These are phyloP conservation scores for Plantago major DNA, from an alignment of 257 asterid species.

Conservation along the genomic window DNA sequence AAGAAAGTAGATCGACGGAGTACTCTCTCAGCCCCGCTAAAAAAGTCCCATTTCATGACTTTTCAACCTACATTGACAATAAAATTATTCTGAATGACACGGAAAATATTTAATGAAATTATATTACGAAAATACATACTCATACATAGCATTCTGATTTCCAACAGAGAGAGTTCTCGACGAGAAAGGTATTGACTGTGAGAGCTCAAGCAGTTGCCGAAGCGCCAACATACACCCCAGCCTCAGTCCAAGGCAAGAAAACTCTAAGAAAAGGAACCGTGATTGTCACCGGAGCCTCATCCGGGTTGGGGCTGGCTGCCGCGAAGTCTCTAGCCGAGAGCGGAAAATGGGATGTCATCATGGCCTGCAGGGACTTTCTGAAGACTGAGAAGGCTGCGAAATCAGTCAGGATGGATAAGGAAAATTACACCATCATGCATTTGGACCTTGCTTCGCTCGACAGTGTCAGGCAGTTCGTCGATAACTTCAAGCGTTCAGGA, in stretches of 20 bases:
- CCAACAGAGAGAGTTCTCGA: slow-evolving; percentile 31
- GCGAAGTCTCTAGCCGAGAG: slow-evolving; percentile 76
- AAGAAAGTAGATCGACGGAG: too few species aligned
- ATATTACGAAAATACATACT: not conserved
- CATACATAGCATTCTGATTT: not conserved
- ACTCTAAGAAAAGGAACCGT: slow-evolving; percentile 67
- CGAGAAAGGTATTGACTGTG: slow-evolving; percentile 26
- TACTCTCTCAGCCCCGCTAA: too few species aligned
- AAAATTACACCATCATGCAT: slow-evolving; percentile 74
- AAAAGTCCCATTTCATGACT: too few species aligned
- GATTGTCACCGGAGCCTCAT: slow-evolving; percentile 78
- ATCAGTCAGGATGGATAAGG: slow-evolving; percentile 67
- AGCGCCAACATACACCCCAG: slow-evolving; percentile 44
- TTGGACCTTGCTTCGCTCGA: slow-evolving; percentile 79
- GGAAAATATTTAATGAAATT: not conserved
- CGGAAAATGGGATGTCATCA: slow-evolving; percentile 82
- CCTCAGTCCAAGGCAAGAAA: slow-evolving; percentile 58
- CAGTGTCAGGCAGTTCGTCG: slow-evolving; percentile 81
- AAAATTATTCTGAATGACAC: too few species aligned
- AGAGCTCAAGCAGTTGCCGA: slow-evolving; percentile 57
- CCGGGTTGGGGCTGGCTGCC: slow-evolving; percentile 83
- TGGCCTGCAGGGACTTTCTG: slow-evolving; percentile 94
- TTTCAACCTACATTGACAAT: too few species aligned
- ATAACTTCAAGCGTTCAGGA: slow-evolving; percentile 55
- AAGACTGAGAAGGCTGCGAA: slow-evolving; percentile 82